Percentiles rank a stretch among this genome's conserved stretches.
These are phyloP conservation scores for Penicillium roqueforti DNA, from an alignment of 495 filamentous ascomycete genomes.

Conservation along the genomic window DNA sequence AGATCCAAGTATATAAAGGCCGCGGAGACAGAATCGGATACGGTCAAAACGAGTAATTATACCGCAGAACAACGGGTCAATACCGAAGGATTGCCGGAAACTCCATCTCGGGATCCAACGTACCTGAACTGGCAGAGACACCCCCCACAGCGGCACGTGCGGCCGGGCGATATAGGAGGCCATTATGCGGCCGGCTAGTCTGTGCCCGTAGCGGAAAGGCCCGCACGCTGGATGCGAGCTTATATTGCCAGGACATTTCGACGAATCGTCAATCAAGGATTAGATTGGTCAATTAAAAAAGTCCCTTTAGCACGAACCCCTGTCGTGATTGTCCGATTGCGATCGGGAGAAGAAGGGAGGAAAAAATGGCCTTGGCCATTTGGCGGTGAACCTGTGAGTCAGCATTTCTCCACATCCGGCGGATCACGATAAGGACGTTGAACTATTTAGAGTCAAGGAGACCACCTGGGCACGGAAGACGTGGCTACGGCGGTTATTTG, in stretches of 20 bases:
- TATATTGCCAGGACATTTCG: conserved; percentile 37
- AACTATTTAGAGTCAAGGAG: conserved; percentile 13
- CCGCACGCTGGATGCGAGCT: conserved; percentile 34
- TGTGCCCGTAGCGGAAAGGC: conserved; percentile 32
- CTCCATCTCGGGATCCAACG: conserved; percentile 13
- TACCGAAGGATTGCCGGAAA: not conserved
- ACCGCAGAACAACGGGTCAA: not conserved
- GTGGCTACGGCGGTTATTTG: not conserved
- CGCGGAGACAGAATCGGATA: not conserved
- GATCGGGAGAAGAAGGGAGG: conserved; percentile 6
- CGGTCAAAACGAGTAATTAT: not conserved
- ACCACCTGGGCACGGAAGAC: conserved; percentile 4
- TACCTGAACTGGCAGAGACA: conserved; percentile 31
- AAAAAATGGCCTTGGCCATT: conserved; percentile 14
- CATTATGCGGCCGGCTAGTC: conserved; percentile 37
- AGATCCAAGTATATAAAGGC: not conserved
- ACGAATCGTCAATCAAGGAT: not conserved
- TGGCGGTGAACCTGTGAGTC: conserved; percentile 27
- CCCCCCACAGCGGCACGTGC: conserved; percentile 26
- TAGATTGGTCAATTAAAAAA: conserved; percentile 3
- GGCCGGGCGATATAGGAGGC: conserved; percentile 28
- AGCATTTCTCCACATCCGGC: conserved; percentile 18
- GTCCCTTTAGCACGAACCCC: not conserved
- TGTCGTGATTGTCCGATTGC: not conserved
- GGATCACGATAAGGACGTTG: conserved; percentile 8